Evolutionary conservation across 306 rosid species (phyloP), one percentile per base, ranked within the genome.

Genomic region (Neltuma alba): DNA sequence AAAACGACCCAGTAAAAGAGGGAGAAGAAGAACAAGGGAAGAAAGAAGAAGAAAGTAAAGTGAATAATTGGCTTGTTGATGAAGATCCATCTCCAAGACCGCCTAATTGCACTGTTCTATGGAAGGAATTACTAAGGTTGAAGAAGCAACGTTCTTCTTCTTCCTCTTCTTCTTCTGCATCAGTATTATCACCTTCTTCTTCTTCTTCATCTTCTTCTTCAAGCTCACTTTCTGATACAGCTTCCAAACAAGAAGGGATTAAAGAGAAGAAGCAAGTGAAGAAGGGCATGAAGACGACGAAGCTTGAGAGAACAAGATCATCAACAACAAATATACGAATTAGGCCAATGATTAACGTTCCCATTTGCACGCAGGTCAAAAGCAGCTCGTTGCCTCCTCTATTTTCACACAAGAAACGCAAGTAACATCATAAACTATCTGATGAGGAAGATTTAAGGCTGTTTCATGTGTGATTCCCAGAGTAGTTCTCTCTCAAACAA

Each of bases 11-110:
- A 68, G 89, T 86, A 6, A 50, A 50, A 50, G 57, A 50, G n/a
- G n/a, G n/a, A n/a, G 92, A 86, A 37, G 83, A 33, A 42, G 76
- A 52, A 11, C 85, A n/a, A 38, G 47, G 14, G 33, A 40, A 67
- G 34, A 84, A 85, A 71, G 89, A 89, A 31, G 52, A 40, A 40
- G 94, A 86, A 54, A 84, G 30, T 36, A 91, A 94, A 88, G 93
- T 81, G 33, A 91, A 80, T 33, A 91, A 81, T 70, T 96, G 98
- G 97, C 92, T 93, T 84, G 89, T 91, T 16, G 99, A 96, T 81
- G 99, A 96, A 48, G 97, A 96, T 58, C 99, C 99, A 1, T 96
- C 99, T 82, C 97, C 99, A 13, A 91, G 99, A 74, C 99, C 99
- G 42, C 98, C 99, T 1, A 96, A 91, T 82, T 96, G 99, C 82